Evolutionary conservation across 345 rosid genomes (phyloP).

Genomic region (Eucalyptus melliodora): DNA sequence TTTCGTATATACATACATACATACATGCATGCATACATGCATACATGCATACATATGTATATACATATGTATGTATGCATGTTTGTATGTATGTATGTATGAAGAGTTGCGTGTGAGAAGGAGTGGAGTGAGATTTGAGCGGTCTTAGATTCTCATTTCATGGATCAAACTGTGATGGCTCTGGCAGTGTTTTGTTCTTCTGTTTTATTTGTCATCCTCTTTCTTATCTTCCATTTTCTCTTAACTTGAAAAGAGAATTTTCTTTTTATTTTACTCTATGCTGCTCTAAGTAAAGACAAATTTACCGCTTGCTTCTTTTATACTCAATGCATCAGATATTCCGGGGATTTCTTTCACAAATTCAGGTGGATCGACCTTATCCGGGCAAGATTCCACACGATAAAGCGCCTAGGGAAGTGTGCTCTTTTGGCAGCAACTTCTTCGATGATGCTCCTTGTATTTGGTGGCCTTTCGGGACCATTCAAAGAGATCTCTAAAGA

Average conservation of each 20-base stretch:
- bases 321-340: not conserved
- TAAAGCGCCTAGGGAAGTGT: not conserved
- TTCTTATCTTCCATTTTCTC: not conserved
- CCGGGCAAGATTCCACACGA: not conserved
- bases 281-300: not conserved
- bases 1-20: too few relatives aligned
- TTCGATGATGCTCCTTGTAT: not conserved
- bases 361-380: not conserved
- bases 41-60: rapidly evolving
- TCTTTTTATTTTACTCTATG: not conserved
- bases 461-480: not conserved
- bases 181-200: not conserved
- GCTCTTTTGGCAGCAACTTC: not conserved
- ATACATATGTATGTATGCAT: rapidly evolving
- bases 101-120: not conserved
- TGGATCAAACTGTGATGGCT: not conserved
- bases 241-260: not conserved
- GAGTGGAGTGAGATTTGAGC: not conserved
- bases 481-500: not conserved
- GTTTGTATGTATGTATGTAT: rapidly evolving
- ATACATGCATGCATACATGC: rapidly evolving
- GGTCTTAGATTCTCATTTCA: not conserved
- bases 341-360: not conserved
- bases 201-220: not conserved
- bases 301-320: not conserved